Percentiles rank a stretch among this genome's conserved stretches.
These are phyloP conservation scores for Trichoderma sp. DNA, from an alignment of 2,329 filamentous ascomycete species.

Conservation along the genomic window DNA sequence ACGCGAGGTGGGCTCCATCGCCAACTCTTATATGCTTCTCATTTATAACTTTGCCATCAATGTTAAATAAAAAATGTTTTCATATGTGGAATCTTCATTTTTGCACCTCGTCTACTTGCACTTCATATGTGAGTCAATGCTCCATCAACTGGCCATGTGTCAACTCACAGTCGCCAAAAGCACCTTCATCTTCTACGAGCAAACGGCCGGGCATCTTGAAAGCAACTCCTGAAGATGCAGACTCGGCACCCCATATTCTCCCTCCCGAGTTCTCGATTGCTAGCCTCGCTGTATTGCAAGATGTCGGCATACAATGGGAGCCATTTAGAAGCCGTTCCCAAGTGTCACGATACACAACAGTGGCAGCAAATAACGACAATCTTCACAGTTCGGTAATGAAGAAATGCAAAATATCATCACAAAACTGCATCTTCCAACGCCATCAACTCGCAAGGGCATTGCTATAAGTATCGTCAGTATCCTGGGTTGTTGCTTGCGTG, in stretches of 20 bases:
- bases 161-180: background rate
- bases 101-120: background rate
- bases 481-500: background rate
- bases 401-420: background rate
- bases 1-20: background rate
- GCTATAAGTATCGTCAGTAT: background rate
- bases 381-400: background rate
- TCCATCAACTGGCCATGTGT: background rate
- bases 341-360: conserved; percentile 20
- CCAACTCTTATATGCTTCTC: background rate
- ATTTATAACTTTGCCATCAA: background rate
- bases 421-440: background rate
- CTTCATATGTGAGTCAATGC: conserved; percentile 4
- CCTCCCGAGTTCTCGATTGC: background rate
- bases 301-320: background rate
- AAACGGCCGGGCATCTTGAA: background rate
- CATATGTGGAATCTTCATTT: background rate
- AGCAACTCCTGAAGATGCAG: background rate
- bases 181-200: background rate
- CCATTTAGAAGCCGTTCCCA: conserved; percentile 2
- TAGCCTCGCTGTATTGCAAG: background rate
- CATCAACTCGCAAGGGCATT: background rate
- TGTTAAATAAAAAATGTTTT: background rate
- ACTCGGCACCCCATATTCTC: background rate
- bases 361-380: conserved; percentile 3